phyloP scores from a whole-genome alignment of 148 eudicot genomes.

The Hydrangea macrophylla region DNA sequence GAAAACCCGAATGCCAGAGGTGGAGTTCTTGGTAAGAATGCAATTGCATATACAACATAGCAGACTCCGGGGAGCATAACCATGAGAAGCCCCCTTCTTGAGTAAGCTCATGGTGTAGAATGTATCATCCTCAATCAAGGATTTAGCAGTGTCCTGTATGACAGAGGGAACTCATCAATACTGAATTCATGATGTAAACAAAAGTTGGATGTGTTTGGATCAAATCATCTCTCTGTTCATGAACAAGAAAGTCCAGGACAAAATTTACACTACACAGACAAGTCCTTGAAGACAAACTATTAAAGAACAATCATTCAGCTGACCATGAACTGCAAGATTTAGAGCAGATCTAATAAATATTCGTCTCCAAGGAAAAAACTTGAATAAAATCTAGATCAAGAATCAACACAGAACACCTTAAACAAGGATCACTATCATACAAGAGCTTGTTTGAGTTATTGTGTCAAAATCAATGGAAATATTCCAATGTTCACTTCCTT shows the following conservation, averaged over 20 bases:
- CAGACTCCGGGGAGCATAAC: conserved; percentile 66
- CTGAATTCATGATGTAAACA: background rate
- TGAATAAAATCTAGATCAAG: background rate
- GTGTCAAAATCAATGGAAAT: background rate
- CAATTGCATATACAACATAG: conserved; percentile 80
- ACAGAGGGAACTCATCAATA: conserved; percentile 6
- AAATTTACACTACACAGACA: background rate
- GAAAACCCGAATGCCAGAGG: conserved; percentile 69
- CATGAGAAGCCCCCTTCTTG: conserved; percentile 85
- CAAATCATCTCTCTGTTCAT: background rate
- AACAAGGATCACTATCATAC: background rate
- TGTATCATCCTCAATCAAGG: conserved; percentile 89
- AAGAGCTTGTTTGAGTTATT: background rate
- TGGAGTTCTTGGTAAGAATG: conserved; percentile 50
- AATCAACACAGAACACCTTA: background rate
- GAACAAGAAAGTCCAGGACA: background rate
- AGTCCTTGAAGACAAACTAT: background rate
- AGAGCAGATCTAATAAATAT: background rate
- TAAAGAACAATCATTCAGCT: background rate
- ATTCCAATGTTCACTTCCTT: no score
- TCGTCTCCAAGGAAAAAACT: background rate
- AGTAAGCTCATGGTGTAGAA: conserved; percentile 80
- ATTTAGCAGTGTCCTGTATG: conserved; percentile 84
- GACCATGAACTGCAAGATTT: no score
- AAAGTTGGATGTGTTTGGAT: background rate